These are phyloP conservation scores for Nemania sp. DNA, from an alignment of 2,329 filamentous ascomycete species.

Conservation along the genomic window DNA sequence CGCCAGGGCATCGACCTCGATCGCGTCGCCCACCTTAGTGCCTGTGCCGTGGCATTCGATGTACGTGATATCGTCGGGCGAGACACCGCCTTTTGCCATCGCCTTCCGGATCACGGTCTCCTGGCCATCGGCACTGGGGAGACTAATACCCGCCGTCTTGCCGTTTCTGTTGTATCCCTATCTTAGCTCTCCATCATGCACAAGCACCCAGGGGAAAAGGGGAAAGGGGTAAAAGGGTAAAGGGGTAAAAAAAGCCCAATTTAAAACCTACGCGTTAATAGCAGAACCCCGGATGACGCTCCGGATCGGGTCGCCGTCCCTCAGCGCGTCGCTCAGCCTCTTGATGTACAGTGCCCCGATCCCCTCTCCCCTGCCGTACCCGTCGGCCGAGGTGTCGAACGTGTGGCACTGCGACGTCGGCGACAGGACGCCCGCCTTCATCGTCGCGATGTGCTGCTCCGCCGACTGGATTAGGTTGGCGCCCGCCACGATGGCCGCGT, in stretches of 20 bases:
- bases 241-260: no score
- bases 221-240: no score
- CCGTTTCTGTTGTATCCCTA: conserved; percentile 10
- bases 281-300: neutral
- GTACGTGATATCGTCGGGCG: neutral
- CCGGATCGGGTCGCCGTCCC: neutral
- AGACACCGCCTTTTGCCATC: conserved; percentile 20
- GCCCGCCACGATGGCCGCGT: conserved; percentile 33
- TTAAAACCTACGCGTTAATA: conserved; percentile 1
- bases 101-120: conserved; percentile 30
- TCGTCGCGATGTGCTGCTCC: conserved; percentile 27
- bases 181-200: no score
- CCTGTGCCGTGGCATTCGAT: conserved; percentile 42
- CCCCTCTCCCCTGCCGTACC: conserved; percentile 57
- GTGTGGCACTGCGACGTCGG: conserved; percentile 44
- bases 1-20: conserved; percentile 45
- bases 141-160: conserved; percentile 18
- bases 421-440: conserved; percentile 43
- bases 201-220: no score
- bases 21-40: conserved; percentile 45
- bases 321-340: conserved; percentile 37
- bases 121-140: conserved; percentile 26
- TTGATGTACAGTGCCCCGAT: conserved; percentile 52
- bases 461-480: conserved; percentile 33
- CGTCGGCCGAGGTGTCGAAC: conserved; percentile 51